These are phyloP conservation scores for Ocimum tenuiflorum DNA, from an alignment of 257 asterid genomes.

Conservation along the genomic window DNA sequence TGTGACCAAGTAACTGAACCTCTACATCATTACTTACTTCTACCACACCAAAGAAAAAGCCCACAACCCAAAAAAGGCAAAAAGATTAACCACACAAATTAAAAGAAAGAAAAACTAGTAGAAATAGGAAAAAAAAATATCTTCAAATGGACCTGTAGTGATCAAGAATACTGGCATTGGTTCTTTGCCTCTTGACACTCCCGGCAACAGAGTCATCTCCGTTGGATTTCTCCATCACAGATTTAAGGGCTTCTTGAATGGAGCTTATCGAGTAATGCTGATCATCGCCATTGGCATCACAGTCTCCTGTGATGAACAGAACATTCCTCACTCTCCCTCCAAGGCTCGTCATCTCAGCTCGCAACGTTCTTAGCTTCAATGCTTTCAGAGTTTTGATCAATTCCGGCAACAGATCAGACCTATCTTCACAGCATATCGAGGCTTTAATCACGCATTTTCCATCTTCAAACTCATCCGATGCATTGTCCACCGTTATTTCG, in stretches of 20 bases:
- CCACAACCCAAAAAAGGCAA: not conserved
- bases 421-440: conserved; percentile 77
- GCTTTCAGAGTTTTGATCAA: conserved; percentile 69
- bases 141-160: conserved; percentile 31
- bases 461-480: conserved; percentile 43
- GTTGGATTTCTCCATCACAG: conserved; percentile 56
- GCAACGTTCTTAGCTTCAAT: conserved; percentile 46
- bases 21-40: too few relatives aligned
- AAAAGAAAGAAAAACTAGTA: not conserved
- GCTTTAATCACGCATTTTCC: conserved; percentile 61
- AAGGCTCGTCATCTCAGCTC: conserved; percentile 73
- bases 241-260: conserved; percentile 57
- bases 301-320: conserved; percentile 57
- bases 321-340: conserved; percentile 81
- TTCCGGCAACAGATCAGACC: conserved; percentile 73
- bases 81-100: conserved; percentile 22
- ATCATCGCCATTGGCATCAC: conserved; percentile 27
- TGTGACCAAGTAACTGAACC: too few relatives aligned
- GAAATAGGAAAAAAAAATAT: not conserved
- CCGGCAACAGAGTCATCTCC: conserved; percentile 51
- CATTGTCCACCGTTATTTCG: conserved; percentile 59
- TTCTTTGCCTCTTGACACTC: conserved; percentile 66
- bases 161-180: conserved; percentile 41
- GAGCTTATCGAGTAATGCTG: conserved; percentile 33
- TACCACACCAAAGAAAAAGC: too few relatives aligned